Base-by-base conservation (phyloP, 441 rosid genomes). In the Melastoma candidum region DNA sequence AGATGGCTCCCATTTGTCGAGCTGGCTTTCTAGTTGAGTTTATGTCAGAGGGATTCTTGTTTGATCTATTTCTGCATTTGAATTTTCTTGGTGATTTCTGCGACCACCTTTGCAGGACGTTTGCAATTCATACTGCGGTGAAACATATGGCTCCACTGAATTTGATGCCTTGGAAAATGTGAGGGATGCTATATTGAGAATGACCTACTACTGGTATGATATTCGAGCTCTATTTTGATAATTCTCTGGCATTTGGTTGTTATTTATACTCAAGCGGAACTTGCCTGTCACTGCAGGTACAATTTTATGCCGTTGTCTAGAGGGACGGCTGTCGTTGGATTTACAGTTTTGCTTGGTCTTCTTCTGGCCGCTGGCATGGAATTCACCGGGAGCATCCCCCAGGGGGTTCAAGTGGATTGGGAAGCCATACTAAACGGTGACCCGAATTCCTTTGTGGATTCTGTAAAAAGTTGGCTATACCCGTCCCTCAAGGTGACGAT, bases 271-370 rank as follows among this genome's bases (percentile, higher is more conserved):
- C n/a, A 22, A 14, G n/a, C 9, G 13, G 44, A 4, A 24, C 6
- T 2, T 29, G 1, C 1, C 3, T 53, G 50, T 55, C 47, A 51
- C 54, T 54, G 12, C 79, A 93, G 99, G 97, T 93, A 89, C 66
- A 93, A 84, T 67, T 93, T 93, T 69, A 93, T 86, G 99, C 99
- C 97, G n/a, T 69, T 93, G 58, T 78, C 96, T 44, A 85, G 99
- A 78, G 99, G 99, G 26, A 78, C 95, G 49, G 95, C 96, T 39
- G 86, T 60, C 58, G 93, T 92, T 32, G 99, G 99, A 50, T 87
- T 86, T 46, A 66, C 72, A 26, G 96, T 83, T 43, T 65, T 93
- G 74, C 83, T 86, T 10, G 99, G 97, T 56, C 71, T 93, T 69
- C 76, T 87, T 54, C 85, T 89, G 12, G 95, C 95, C 41, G 97